Evolutionary conservation across 2,329 filamentous ascomycete genomes (phyloP).

Genomic region (Neocucurbitaria cava): DNA sequence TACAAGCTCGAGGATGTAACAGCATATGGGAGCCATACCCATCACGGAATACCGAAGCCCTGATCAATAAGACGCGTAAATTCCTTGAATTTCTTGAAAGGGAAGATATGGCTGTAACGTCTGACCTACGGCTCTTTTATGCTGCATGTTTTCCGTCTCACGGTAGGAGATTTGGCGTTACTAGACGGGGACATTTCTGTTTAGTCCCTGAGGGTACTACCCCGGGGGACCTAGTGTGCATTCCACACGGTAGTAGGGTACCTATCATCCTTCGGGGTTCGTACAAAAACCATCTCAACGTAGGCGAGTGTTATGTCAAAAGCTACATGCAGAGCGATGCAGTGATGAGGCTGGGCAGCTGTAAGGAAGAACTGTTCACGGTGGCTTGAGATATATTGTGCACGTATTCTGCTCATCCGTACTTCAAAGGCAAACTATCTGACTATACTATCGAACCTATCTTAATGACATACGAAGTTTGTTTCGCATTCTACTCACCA

Average conservation of each 20-base stretch:
- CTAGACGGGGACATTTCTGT: background rate
- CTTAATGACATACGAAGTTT: background rate
- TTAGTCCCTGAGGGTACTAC: background rate
- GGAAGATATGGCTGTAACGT: background rate
- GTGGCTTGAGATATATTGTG: background rate
- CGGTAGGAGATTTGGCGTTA: background rate
- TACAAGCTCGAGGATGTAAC: slow-evolving; percentile 1
- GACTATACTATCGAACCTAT: background rate
- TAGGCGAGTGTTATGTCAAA: background rate
- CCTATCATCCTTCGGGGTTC: background rate
- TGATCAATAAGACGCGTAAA: background rate
- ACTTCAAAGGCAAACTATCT: background rate
- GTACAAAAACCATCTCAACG: background rate
- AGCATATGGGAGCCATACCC: background rate
- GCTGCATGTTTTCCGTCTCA: slow-evolving; percentile 1
- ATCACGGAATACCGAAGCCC: background rate
- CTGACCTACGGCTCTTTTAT: background rate
- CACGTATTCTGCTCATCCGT: background rate
- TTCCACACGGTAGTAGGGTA: background rate
- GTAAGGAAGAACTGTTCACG: background rate
- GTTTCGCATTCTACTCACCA: background rate
- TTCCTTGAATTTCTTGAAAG: background rate
- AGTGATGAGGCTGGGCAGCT: background rate
- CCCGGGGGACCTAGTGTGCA: background rate
- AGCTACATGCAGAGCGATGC: background rate